Evolutionary conservation across 805 yeast species (phyloP).

Genomic region (Saturnispora hagleri): DNA sequence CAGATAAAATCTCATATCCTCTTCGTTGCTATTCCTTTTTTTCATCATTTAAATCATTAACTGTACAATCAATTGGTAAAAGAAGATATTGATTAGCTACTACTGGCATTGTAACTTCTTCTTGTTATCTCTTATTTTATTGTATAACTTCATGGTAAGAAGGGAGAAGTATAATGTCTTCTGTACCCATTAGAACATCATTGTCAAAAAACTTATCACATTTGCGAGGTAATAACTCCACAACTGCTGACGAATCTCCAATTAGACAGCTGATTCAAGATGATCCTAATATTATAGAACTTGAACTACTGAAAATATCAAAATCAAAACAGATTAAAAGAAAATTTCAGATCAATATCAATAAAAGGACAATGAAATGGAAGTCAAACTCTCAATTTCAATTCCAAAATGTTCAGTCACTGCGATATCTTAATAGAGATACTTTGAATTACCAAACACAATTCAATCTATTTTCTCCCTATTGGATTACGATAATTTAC

Average conservation of each 20-base stretch:
- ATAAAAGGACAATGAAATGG: constrained; percentile 49
- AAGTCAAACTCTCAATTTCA: constrained; percentile 38
- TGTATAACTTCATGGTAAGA: neutral
- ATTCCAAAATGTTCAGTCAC: constrained; percentile 56
- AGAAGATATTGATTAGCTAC: neutral
- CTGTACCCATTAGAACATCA: constrained; percentile 5
- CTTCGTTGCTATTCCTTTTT: neutral
- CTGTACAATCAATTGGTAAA: neutral
- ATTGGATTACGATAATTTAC: constrained; percentile 81
- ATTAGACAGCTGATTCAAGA: constrained; percentile 4
- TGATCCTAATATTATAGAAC: constrained; percentile 30
- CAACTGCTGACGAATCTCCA: neutral
- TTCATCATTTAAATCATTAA: neutral
- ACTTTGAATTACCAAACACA: constrained; percentile 85
- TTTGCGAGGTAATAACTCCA: constrained; percentile 1
- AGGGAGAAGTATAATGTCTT: neutral
- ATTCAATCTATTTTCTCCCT: constrained; percentile 59
- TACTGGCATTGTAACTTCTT: neutral
- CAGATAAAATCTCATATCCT: neutral
- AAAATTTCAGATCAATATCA: constrained; percentile 45
- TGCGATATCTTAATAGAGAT: constrained; percentile 57
- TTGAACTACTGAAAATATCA: constrained; percentile 59
- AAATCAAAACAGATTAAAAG: constrained; percentile 58
- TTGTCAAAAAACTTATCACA: neutral
- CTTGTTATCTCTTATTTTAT: neutral